Evolutionary conservation across 169 alveolate genomes (phyloP), one percentile per base, ranked within the genome.

Genomic region (Perkinsus chesapeaki): DNA sequence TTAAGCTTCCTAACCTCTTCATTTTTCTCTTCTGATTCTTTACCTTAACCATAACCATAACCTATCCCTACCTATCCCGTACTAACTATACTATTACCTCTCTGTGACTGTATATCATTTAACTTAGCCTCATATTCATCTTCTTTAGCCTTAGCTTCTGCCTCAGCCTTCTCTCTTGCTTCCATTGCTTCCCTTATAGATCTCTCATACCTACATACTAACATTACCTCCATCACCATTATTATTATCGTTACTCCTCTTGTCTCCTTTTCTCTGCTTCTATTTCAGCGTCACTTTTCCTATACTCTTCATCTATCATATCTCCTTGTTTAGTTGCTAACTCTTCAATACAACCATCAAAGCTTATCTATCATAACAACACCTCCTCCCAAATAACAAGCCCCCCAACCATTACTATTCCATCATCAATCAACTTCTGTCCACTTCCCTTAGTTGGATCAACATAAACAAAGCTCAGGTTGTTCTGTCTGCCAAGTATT

Each of bases 271-370:
- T 91, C 93, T 93, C 95, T 39, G 91, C 94, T 47, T 90, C 92
- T 27, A 91, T 73, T 91, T 92, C 94, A 73, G 48, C 92, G 39
- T 34, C 92, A 31, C 82, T 60, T 60, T 82, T 19, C 36, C 72
- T 91, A 31, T 34, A 31, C n/a, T 36, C 43, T 39, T 82, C n/a
- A 48, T 23, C 36, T 39, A 92, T n/a, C n/a, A n/a, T 48, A 0
- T 39, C 94, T 12, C 95, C 94, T 82, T 93, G 95, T 73, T 43
- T 60, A 91, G 27, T 73, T 23, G 92, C 91, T n/a, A 92, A 73
- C 60, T 93, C 95, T 82, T 82, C 43, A 90, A 92, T 31, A n/a
- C 39, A 48, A 9, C 48, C 39, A 19, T 92, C 95, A 91, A 73
- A 73, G 90, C 0, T 39, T 10, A 39, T 31, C 43, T 34, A 34